Conservation (phyloP, 2,329 filamentous ascomycete species). For the Dryadomyces quercivorus region DNA sequence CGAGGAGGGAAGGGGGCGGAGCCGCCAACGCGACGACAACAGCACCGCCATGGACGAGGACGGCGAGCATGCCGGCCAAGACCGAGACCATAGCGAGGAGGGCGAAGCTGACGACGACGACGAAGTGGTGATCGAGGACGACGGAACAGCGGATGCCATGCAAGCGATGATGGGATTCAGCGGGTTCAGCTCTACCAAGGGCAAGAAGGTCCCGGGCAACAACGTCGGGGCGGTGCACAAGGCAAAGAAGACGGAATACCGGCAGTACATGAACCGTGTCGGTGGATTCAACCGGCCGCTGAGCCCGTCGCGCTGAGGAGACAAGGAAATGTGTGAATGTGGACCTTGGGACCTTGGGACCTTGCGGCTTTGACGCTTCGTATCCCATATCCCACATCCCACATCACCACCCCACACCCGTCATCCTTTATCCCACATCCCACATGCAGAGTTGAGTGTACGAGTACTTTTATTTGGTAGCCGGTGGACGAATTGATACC, state of each 20-base stretch:
- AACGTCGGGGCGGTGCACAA: slow-evolving; percentile 71
- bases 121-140: slow-evolving; percentile 41
- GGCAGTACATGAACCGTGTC: slow-evolving; percentile 90
- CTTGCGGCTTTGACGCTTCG: too few species aligned
- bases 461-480: too few species aligned
- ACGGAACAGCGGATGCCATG: slow-evolving; percentile 63
- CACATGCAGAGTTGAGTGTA: background rate
- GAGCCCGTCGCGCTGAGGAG: slow-evolving; percentile 36
- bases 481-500: too few species aligned
- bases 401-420: too few species aligned
- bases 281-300: slow-evolving; percentile 74
- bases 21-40: background rate
- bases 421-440: too few species aligned
- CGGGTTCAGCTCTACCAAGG: slow-evolving; percentile 75
- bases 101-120: slow-evolving; percentile 27
- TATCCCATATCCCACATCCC: too few species aligned
- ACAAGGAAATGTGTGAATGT: too few species aligned
- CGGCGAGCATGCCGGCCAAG: background rate
- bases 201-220: slow-evolving; percentile 80
- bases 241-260: slow-evolving; percentile 88
- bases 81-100: background rate
- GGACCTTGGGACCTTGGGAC: too few species aligned
- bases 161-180: slow-evolving; percentile 82
- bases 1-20: background rate
- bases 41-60: slow-evolving; percentile 2